Base-by-base conservation (phyloP, 2,329 filamentous ascomycete genomes). In the Alternaria incomplexa region DNA sequence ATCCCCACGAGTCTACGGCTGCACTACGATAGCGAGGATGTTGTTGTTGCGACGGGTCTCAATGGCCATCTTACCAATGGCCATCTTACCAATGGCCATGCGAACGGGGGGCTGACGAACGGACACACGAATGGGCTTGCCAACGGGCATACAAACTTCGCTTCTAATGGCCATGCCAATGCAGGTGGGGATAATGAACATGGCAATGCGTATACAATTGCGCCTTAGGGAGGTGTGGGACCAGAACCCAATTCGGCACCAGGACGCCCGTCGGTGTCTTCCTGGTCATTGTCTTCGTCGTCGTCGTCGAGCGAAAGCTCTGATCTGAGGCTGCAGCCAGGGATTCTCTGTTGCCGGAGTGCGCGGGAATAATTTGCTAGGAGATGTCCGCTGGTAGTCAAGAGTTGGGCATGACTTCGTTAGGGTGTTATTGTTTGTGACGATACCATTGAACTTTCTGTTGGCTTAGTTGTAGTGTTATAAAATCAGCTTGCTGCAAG, bases 1-100 rank as follows among this genome's bases (percentile, higher is more conserved):
- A 82, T 77, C 25, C 69, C 73, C 6, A 76, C 69, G 10, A 71
- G 68, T 28, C 53, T 78, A 48, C 69, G 65, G 3, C 53, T 75
- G 28, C 71, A 73, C 25, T 77, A 73, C 52, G 73, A 67, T 12
- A 28, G 48, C 8, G 64, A 72, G 54, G 68, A 74, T 52, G 69
- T 67, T 46, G 56, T 65, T 10, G 36, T 22, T 12, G 43, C 50
- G 11, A 32, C 23, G n/a, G 43, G 26, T 20, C 9, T 48, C 10
- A 30, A 28, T 57, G 55, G 44, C 10, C 51, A 54, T 43, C 28
- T 22, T 17, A 10, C 23, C 12, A 64, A 61, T 56, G 55, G 44
- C 10, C 51, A 54, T 43, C 28, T 22, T 17, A 10, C 23, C 12
- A 64, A 61, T 56, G 56, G 46, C 10, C 30, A 57, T 50, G 57